These are phyloP conservation scores for Hura crepitans DNA, from an alignment of 441 rosid genomes.

Conservation along the genomic window DNA sequence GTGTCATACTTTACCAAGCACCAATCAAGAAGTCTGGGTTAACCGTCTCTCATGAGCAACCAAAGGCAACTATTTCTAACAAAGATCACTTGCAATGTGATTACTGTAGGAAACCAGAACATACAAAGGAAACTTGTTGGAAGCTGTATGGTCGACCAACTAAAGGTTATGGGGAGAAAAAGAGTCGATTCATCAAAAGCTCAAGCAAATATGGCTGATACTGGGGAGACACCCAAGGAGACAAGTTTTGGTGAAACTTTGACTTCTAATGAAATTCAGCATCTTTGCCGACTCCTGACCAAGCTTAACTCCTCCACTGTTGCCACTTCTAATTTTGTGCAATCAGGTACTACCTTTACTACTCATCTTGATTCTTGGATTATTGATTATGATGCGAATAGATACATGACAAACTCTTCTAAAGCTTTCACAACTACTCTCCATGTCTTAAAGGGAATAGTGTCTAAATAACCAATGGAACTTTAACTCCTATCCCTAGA, in stretches of 20 bases:
- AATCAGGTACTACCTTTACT: background rate
- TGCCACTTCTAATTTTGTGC: background rate
- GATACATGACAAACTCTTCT: background rate
- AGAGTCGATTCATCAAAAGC: background rate
- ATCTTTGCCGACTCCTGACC: background rate
- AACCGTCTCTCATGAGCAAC: background rate
- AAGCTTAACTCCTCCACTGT: background rate
- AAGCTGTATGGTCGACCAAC: background rate
- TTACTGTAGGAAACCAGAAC: background rate
- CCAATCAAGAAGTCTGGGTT: background rate
- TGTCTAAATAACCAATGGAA: background rate
- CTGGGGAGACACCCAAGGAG: background rate
- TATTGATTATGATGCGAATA: background rate
- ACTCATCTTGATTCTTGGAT: background rate
- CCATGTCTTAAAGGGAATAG: background rate
- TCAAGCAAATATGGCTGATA: background rate
- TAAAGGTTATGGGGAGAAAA: background rate
- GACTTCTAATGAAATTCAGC: background rate
- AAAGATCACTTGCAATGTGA: background rate
- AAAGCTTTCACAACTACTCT: no score
- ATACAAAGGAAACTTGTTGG: background rate
- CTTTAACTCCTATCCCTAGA: no score
- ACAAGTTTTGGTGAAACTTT: background rate
- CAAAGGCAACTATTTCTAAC: background rate
- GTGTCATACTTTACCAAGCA: background rate